Percentiles rank a stretch among this genome's conserved stretches.
phyloP scores from a whole-genome alignment of 2,329 filamentous ascomycete genomes.

The Pezicula neosporulosa region DNA sequence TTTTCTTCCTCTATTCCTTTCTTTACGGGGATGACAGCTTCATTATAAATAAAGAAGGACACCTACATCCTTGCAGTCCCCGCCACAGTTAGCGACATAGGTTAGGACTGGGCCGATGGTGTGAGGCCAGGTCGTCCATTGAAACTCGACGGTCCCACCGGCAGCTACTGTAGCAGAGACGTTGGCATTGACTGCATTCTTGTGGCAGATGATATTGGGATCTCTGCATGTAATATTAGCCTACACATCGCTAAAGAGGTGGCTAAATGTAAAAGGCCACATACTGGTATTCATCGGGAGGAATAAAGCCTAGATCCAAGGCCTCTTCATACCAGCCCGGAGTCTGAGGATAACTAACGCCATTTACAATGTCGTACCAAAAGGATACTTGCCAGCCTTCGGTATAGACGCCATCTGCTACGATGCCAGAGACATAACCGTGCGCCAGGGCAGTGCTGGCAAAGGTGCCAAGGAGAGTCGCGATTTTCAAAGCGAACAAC shows the following conservation, averaged over 20 bases:
- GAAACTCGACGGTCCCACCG: constrained; percentile 51
- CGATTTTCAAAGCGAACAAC: background rate
- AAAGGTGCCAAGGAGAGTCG: background rate
- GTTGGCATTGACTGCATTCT: constrained; percentile 42
- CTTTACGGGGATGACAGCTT: background rate
- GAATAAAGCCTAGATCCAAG: constrained; percentile 48
- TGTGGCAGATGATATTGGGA: constrained; percentile 59
- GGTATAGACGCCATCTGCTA: constrained; percentile 38
- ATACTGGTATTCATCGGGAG: constrained; percentile 37
- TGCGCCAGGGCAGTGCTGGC: constrained; percentile 28
- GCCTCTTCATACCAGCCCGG: constrained; percentile 41
- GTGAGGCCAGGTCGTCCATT: constrained; percentile 63
- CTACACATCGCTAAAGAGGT: no score
- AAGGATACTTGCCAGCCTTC: constrained; percentile 24
- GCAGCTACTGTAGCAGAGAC: constrained; percentile 52
- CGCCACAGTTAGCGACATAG: constrained; percentile 18
- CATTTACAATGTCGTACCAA: constrained; percentile 16
- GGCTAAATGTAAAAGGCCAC: no score
- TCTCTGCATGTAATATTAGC: no score
- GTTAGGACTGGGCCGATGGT: constrained; percentile 34
- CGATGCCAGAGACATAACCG: constrained; percentile 38
- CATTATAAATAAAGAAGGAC: background rate
- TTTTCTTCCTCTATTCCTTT: background rate
- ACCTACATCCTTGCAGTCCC: constrained; percentile 30
- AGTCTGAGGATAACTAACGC: constrained; percentile 16